Base-by-base conservation (phyloP, 2,329 filamentous ascomycete species). In the Pseudopithomyces maydicus region DNA sequence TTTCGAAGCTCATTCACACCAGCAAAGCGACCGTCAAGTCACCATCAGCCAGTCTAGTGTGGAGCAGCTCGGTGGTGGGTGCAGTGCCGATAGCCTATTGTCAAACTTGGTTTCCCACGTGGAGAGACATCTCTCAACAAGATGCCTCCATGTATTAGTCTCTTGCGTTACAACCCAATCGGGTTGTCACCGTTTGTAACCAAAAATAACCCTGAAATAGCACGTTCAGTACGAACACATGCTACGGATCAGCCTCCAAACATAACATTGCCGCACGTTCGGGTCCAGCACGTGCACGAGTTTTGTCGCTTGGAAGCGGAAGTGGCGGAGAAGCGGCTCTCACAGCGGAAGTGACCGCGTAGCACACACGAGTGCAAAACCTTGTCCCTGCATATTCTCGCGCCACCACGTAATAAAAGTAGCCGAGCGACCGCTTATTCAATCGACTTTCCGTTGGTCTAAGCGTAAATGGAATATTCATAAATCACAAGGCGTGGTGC, bases 331-430 rank as follows among this genome's bases (percentile, higher is more conserved):
- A 41, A 17, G 19, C 33, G 33, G 46, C 46, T 32, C 19, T 20
- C 36, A n/a, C 26, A 17, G 38, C 48, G 48, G 48, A 51, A 51
- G 36, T 12, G 38, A 51, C 38, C 48, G 48, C 48, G 48, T 42
- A 14, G 20, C n/a, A 1, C 26, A 51, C 48, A n/a, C 38, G 46
- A 45, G 17, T 14, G 7, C 8, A 6, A 15, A 29, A 11, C 36
- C 23, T 36, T 26, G 48, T 42, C 38, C 48, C 38, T 51, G 48
- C 48, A 51, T 29, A 20, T 51, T 43, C 48, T 41, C 38, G 48
- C 48, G 48, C 48, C 42, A 51, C 48, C 42, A 51, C 48, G 48
- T 51, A 51, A 51, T 12, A 51, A 33, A 39, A 29, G 47, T n/a
- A 11, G 15, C 23, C 8, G 33, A 26, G n/a, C 2, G 22, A 19